These are phyloP conservation scores for Ophiosphaerella herpotricha DNA, from an alignment of 2,329 filamentous ascomycete genomes.

Conservation along the genomic window DNA sequence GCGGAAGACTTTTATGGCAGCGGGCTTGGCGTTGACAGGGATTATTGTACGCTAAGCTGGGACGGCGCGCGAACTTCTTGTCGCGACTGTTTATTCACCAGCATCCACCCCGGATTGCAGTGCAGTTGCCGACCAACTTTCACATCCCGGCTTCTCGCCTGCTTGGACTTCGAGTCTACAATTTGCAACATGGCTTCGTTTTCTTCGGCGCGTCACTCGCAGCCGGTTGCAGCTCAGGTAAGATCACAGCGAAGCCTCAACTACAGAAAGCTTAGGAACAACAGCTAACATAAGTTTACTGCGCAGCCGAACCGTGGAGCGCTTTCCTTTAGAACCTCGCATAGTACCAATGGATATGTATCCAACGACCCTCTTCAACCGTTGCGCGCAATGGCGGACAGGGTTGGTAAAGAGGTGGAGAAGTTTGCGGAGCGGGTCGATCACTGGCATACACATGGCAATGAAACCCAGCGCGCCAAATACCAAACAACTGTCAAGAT, in stretches of 20 bases:
- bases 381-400: constrained; percentile 67
- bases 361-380: constrained; percentile 58
- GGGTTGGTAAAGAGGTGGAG: constrained; percentile 81
- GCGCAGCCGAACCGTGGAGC: constrained; percentile 16
- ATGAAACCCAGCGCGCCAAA: constrained; percentile 48
- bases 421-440: constrained; percentile 83
- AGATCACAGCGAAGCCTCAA: constrained; percentile 8
- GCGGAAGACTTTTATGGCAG: background rate
- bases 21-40: background rate
- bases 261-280: background rate
- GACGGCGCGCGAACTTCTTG: background rate
- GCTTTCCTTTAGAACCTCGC: constrained; percentile 17
- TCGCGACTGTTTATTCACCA: constrained; percentile 3
- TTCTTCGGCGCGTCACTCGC: constrained; percentile 33
- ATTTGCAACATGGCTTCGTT: constrained; percentile 27
- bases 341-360: constrained; percentile 15
- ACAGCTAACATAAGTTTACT: background rate
- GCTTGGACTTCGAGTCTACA: background rate
- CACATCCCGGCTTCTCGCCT: background rate
- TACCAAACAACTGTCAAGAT: constrained; percentile 56
- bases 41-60: constrained; percentile 1
- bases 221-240: constrained; percentile 31
- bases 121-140: background rate
- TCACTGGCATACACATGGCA: constrained; percentile 58
- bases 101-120: background rate